Conservation (phyloP, 805 yeast genomes). For the Wickerhamomyces tratensis region DNA sequence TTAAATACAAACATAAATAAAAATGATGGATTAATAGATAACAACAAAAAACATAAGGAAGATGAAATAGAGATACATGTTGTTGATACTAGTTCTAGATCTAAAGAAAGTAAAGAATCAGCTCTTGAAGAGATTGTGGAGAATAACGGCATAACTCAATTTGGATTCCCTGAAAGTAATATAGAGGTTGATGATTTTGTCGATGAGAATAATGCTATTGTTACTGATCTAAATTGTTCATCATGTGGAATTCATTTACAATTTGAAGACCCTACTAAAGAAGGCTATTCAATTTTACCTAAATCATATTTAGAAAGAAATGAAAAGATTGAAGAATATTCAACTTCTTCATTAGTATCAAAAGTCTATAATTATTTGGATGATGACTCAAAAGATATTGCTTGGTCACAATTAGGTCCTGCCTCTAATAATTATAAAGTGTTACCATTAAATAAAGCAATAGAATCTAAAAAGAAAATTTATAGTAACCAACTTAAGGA, state of each 20-base stretch:
- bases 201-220: neutral
- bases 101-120: no score
- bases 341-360: neutral
- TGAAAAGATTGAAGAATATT: neutral
- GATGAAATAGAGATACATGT: no score
- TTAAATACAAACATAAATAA: no score
- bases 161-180: no score
- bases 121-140: no score
- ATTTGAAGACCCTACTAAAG: conserved; percentile 19
- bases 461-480: conserved; percentile 1
- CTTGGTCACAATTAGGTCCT: neutral
- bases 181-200: neutral
- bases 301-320: conserved; percentile 4
- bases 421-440: conserved; percentile 1
- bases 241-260: conserved; percentile 56
- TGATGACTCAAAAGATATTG: conserved; percentile 1
- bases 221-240: conserved; percentile 23
- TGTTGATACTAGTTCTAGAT: no score
- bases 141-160: no score
- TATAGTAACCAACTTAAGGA: conserved; percentile 5
- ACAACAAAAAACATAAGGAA: no score
- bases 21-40: no score
- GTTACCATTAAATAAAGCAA: neutral
- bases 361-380: conserved; percentile 2
- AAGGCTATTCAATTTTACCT: conserved; percentile 35